A percentile compares a stretch with the other conserved stretches of the same genome.
phyloP scores from a whole-genome alignment of 2,329 filamentous ascomycete species.

The Drechslerella coelobrocha region DNA sequence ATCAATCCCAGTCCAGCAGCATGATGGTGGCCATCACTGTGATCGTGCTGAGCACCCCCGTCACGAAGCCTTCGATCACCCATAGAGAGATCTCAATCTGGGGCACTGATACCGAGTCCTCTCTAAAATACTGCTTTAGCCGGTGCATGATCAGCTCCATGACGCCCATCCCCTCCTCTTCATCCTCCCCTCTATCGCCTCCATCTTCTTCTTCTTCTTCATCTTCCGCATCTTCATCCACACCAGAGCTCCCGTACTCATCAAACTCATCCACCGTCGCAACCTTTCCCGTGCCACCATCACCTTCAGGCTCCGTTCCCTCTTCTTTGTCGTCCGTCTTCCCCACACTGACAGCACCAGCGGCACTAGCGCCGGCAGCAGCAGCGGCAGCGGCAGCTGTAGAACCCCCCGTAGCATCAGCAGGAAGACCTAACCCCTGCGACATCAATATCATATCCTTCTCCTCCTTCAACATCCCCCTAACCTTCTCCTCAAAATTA shows the following conservation, averaged over 20 bases:
- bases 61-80: conserved; percentile 47
- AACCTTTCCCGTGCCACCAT: neutral
- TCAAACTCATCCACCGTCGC: no score
- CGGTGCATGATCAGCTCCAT: conserved; percentile 10
- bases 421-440: conserved; percentile 62
- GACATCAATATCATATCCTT: conserved; percentile 63
- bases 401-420: conserved; percentile 59
- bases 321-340: neutral
- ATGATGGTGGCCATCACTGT: conserved; percentile 22
- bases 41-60: conserved; percentile 32
- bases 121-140: conserved; percentile 43
- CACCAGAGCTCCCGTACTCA: no score
- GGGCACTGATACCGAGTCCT: conserved; percentile 46
- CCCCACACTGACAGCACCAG: conserved; percentile 1
- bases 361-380: conserved; percentile 60
- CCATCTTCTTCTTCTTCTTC: neutral
- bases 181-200: conserved; percentile 10
- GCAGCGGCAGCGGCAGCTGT: conserved; percentile 60
- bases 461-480: conserved; percentile 73
- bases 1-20: conserved; percentile 9
- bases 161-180: conserved; percentile 15
- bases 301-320: neutral
- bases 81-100: conserved; percentile 48
- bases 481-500: conserved; percentile 80
- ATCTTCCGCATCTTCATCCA: neutral